Evolutionary conservation across 2,329 filamentous ascomycete species (phyloP), one percentile per base, ranked within the genome.

Genomic region (Huntiella omanensis): DNA sequence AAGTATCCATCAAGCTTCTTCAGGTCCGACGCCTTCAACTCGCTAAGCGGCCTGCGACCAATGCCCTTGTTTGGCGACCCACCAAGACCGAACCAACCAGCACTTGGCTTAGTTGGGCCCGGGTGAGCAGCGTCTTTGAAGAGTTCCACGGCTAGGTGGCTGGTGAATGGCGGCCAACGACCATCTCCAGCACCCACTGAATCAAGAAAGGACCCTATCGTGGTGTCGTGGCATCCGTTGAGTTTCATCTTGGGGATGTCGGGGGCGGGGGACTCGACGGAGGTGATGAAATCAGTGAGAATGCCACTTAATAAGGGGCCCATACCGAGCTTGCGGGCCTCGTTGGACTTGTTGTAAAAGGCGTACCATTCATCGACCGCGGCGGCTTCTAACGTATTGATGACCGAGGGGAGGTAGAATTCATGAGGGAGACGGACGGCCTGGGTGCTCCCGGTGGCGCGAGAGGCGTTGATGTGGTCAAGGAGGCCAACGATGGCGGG

Each of bases 161-260:
- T 88, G 0, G 88, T 95, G 57, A 88, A 98, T 0, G 86, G 87
- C 1, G 91, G 91, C 91, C 91, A 98, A 41, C 72, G 73, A 15
- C 65, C 65, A 37, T 83, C 68, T 58, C 84, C 91, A 2, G 82
- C 81, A 2, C 88, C 91, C 5, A 96, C 62, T 53, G 83, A 83
- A 12, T 79, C 66, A 22, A 98, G 65, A 1, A 85, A 67, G 1
- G 73, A 83, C 2, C 84, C 91, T 4, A 98, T 70, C 0, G 91
- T 96, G 2, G 91, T 96, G 58, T 96, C 87, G 61, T 95, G 87
- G 56, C 87, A 94, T 32, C 87, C 87, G 53, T 76, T 83, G 56
- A 96, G 65, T 12, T 77, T 80, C 52, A 96, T 78, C 51, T 79
- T 81, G 15, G 45, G 32, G 22, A 28, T 28, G 16, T 16, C 34